These are phyloP conservation scores for Pyrus hybrid DNA, from an alignment of 331 rosid genomes.

Conservation along the genomic window DNA sequence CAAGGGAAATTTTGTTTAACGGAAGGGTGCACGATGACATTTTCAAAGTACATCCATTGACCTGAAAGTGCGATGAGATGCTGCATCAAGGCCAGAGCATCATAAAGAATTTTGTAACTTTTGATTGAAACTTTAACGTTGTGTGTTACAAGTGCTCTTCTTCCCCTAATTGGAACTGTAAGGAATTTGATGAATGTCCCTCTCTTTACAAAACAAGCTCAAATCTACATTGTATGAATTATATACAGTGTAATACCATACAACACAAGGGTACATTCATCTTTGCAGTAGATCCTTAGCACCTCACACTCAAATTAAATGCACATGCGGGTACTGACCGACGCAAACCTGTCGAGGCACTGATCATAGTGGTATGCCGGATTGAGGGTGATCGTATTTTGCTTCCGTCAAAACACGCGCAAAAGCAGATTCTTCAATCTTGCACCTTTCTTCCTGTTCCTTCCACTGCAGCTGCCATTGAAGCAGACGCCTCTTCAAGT, in stretches of 20 bases:
- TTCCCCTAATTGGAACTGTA: conserved; percentile 27
- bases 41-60: too few relatives aligned
- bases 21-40: not conserved
- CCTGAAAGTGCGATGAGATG: not conserved
- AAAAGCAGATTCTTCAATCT: conserved; percentile 16
- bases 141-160: conserved; percentile 1
- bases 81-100: not conserved
- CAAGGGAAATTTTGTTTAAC: not conserved
- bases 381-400: not conserved
- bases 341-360: conserved; percentile 16
- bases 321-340: conserved; percentile 7
- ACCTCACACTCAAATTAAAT: conserved; percentile 24
- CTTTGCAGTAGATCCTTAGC: conserved; percentile 19
- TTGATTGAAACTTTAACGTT: not conserved
- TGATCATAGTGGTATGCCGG: not conserved
- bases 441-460: conserved; percentile 49
- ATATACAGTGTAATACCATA: conserved; percentile 58
- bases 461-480: conserved; percentile 85
- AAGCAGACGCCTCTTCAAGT: conserved; percentile 93
- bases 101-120: not conserved
- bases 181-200: conserved; percentile 14
- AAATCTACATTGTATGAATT: conserved; percentile 37
- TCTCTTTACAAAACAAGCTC: conserved; percentile 51
- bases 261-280: conserved; percentile 31
- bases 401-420: conserved; percentile 7